Conservation (phyloP, 139 green algal genomes). For the Astrephomene gubernaculifera region DNA sequence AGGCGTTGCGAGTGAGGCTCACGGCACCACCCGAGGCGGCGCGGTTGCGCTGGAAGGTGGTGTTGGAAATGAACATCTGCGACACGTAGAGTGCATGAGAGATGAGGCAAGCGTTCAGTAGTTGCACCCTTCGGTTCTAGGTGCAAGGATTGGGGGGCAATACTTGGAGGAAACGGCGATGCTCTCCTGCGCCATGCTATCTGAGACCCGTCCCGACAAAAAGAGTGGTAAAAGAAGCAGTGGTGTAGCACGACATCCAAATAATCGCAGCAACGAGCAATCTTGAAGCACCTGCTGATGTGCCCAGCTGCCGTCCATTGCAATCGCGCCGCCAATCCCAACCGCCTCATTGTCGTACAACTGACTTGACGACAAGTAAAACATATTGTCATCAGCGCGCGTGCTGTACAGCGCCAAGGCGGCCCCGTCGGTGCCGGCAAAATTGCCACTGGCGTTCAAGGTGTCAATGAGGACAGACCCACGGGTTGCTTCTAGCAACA, state of each 20-base stretch:
- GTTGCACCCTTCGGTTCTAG: no score
- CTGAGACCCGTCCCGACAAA: no score
- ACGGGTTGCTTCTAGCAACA: not conserved
- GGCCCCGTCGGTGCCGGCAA: not conserved
- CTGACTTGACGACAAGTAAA: not conserved
- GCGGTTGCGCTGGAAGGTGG: not conserved
- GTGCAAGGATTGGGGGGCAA: no score
- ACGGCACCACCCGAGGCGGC: not conserved
- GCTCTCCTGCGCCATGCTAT: no score
- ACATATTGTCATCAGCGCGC: not conserved
- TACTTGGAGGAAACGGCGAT: no score
- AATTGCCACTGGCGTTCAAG: not conserved
- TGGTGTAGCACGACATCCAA: no score
- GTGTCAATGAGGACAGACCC: not conserved
- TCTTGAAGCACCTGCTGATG: conserved; percentile 3
- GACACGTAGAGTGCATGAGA: no score
- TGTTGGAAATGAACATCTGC: not conserved
- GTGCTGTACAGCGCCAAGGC: not conserved
- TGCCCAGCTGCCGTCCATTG: not conserved
- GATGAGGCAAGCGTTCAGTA: no score
- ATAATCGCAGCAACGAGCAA: not conserved
- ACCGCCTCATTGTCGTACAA: not conserved
- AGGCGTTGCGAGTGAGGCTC: not conserved
- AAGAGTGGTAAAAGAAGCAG: no score
- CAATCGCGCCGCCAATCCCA: not conserved